Evolutionary conservation across 495 filamentous ascomycete species (phyloP).

Genomic region (Lasiosphaeria miniovina): DNA sequence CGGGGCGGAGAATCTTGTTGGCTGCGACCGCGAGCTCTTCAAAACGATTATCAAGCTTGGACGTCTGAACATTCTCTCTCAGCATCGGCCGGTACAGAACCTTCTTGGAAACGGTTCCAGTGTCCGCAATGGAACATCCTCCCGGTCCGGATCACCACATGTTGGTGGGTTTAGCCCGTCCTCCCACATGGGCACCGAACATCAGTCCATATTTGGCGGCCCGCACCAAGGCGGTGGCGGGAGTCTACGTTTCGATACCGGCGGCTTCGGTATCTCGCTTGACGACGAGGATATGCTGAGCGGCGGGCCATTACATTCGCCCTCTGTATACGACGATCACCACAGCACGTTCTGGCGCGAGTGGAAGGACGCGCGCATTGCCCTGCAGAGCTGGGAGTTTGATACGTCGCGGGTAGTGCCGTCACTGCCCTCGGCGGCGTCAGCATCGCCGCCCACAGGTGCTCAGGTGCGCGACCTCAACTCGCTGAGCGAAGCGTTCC

Average conservation of each 20-base stretch:
- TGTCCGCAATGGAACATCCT: constrained; percentile 15
- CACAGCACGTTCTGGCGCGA: constrained; percentile 75
- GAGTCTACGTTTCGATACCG: constrained; percentile 56
- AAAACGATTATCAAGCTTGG: constrained; percentile 74
- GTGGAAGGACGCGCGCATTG: constrained; percentile 74
- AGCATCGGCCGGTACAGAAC: constrained; percentile 58
- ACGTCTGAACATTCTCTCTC: constrained; percentile 83
- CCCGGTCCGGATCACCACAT: constrained; percentile 33
- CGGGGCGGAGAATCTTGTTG: constrained; percentile 72
- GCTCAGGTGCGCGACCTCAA: constrained; percentile 52
- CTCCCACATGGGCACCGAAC: constrained; percentile 14
- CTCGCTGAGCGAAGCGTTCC: constrained; percentile 81
- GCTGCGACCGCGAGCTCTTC: constrained; percentile 81
- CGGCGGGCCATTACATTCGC: constrained; percentile 26
- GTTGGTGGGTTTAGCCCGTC: constrained; percentile 51
- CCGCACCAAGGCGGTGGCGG: constrained; percentile 22
- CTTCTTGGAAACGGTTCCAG: constrained; percentile 27
- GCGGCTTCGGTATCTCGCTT: constrained; percentile 54
- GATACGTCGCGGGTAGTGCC: constrained; percentile 46
- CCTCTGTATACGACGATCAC: constrained; percentile 47
- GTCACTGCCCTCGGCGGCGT: constrained; percentile 16
- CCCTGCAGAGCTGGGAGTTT: constrained; percentile 80
- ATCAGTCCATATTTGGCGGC: constrained; percentile 24
- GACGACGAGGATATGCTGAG: constrained; percentile 44
- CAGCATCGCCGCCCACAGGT: constrained; percentile 34